Conservation (phyloP, 495 filamentous ascomycete species). For the Aspergillus bertholletiae region DNA sequence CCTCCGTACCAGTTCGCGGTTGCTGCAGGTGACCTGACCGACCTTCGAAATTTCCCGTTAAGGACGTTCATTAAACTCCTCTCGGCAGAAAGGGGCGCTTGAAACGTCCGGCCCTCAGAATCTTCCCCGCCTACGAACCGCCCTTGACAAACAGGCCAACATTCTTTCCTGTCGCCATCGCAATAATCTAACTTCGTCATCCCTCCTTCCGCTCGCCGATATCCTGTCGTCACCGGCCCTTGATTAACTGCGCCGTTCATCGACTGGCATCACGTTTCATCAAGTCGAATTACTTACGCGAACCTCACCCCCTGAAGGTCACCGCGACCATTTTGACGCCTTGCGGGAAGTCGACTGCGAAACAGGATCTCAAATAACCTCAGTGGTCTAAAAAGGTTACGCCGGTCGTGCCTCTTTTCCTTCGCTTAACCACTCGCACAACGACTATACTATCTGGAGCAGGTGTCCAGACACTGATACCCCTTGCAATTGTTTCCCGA, state of each 20-base stretch:
- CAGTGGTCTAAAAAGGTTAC: slow-evolving; percentile 36
- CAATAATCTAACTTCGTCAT: slow-evolving; percentile 3
- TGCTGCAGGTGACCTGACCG: background rate
- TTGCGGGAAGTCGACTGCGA: background rate
- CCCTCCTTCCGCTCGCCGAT: background rate
- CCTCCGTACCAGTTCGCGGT: slow-evolving; percentile 1
- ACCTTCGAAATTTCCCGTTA: slow-evolving; percentile 2
- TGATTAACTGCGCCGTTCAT: background rate
- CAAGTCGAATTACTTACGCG: background rate
- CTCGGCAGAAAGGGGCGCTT: slow-evolving; percentile 18
- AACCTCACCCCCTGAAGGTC: background rate
- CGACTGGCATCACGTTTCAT: background rate
- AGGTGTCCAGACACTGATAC: slow-evolving; percentile 8
- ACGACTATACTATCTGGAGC: slow-evolving; percentile 20
- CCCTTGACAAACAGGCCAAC: slow-evolving; percentile 8
- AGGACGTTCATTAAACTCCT: slow-evolving; percentile 13
- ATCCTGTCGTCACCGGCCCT: background rate
- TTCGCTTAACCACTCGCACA: slow-evolving; percentile 22
- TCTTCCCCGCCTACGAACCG: slow-evolving; percentile 17
- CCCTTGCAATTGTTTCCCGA: background rate
- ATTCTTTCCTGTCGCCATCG: slow-evolving; percentile 6
- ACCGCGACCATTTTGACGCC: background rate
- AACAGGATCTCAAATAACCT: background rate
- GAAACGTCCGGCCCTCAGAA: slow-evolving; percentile 17
- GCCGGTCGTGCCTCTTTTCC: slow-evolving; percentile 45